These are phyloP conservation scores for Trichocladium uniseriatum DNA, from an alignment of 495 filamentous ascomycete genomes.

Conservation along the genomic window DNA sequence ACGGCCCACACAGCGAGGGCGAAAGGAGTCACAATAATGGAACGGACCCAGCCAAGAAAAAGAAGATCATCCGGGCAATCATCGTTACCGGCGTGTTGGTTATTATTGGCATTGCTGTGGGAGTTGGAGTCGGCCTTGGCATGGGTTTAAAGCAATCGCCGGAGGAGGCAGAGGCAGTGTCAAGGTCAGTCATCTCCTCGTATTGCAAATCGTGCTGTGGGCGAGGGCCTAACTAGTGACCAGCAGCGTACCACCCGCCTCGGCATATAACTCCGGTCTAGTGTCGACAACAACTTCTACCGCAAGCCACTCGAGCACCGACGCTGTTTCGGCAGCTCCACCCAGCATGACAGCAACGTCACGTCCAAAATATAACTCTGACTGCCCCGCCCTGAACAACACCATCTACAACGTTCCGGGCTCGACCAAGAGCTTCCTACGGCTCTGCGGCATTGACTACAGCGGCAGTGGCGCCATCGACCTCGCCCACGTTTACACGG, in stretches of 20 bases:
- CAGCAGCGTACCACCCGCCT: conserved; percentile 3
- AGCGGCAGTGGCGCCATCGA: conserved; percentile 29
- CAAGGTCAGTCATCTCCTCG: conserved; percentile 18
- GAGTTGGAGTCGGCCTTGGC: conserved; percentile 34
- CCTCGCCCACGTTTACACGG: conserved; percentile 28
- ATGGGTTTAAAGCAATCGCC: conserved; percentile 18
- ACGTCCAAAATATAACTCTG: conserved; percentile 18
- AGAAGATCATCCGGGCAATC: conserved; percentile 24
- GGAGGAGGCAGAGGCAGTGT: neutral
- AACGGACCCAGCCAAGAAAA: conserved; percentile 13
- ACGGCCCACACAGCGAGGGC: neutral
- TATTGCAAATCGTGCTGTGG: too few relatives aligned
- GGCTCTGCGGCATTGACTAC: conserved; percentile 39
- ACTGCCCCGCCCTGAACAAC: conserved; percentile 37
- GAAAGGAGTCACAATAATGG: conserved; percentile 7
- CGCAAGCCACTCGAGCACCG: neutral
- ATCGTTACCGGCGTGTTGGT: conserved; percentile 18
- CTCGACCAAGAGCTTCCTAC: conserved; percentile 34
- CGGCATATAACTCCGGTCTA: neutral
- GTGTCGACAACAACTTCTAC: neutral
- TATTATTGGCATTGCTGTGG: conserved; percentile 28
- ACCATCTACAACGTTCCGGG: conserved; percentile 35
- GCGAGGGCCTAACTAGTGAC: neutral
- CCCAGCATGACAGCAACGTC: conserved; percentile 6
- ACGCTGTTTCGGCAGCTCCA: conserved; percentile 5